Evolutionary conservation across 2,329 filamentous ascomycete species (phyloP).

Genomic region (Pseudonectria buxi): DNA sequence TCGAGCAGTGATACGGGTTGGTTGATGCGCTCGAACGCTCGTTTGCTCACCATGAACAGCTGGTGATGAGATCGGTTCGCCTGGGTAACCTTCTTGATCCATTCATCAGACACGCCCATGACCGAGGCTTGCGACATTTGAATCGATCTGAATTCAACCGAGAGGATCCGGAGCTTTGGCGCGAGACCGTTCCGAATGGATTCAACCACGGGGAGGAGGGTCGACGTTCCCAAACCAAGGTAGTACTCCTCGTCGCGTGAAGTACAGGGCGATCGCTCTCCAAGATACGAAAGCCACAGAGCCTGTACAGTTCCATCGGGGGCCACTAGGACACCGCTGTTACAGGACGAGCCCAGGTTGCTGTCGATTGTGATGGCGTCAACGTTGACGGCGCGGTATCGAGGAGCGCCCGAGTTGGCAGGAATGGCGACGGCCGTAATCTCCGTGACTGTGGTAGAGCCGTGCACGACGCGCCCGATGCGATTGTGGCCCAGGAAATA

Average conservation of each 20-base stretch:
- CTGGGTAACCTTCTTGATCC: constrained; percentile 84
- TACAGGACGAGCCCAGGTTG: constrained; percentile 81
- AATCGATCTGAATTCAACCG: constrained; percentile 89
- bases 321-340: constrained; percentile 84
- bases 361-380: constrained; percentile 98
- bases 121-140: constrained; percentile 96
- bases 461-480: constrained; percentile 87
- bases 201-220: constrained; percentile 78
- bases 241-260: constrained; percentile 95
- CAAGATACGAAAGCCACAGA: constrained; percentile 93
- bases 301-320: constrained; percentile 91
- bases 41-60: constrained; percentile 96
- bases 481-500: constrained; percentile 99
- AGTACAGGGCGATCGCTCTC: constrained; percentile 71
- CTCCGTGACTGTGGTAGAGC: constrained; percentile 91
- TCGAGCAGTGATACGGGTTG: constrained; percentile 61
- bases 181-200: constrained; percentile 74
- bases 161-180: constrained; percentile 81
- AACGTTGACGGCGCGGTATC: constrained; percentile 91
- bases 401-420: constrained; percentile 81
- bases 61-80: constrained; percentile 91
- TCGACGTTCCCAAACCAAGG: constrained; percentile 82
- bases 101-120: constrained; percentile 94
- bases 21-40: constrained; percentile 56
- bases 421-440: constrained; percentile 96